Evolutionary conservation across 2,329 filamentous ascomycete species (phyloP).

Genomic region (Anthostomella pinea): DNA sequence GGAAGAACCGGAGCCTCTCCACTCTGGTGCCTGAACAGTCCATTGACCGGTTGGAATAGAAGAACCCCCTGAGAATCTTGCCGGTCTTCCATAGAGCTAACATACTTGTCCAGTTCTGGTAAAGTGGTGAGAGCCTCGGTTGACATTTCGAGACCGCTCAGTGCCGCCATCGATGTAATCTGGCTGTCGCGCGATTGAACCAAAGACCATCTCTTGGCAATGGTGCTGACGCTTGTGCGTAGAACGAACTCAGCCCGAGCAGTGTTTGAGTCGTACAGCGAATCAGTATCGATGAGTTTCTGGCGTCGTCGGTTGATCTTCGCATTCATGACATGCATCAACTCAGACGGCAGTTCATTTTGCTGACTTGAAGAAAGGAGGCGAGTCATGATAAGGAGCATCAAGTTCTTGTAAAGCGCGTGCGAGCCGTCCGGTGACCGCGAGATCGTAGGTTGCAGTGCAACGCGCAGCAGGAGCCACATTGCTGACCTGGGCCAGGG

Average conservation of each 20-base stretch:
- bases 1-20: neutral
- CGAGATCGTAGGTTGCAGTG: conserved; percentile 39
- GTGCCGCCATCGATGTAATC: conserved; percentile 11
- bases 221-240: too few species aligned
- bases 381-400: conserved; percentile 42
- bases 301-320: too few species aligned
- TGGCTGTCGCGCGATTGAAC: too few species aligned
- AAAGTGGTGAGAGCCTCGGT: conserved; percentile 2
- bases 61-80: too few species aligned
- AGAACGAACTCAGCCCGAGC: too few species aligned
- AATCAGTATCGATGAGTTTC: too few species aligned
- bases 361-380: conserved; percentile 36
- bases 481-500: conserved; percentile 39
- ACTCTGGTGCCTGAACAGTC: too few species aligned
- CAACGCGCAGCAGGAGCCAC: conserved; percentile 55
- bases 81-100: conserved; percentile 2
- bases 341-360: conserved; percentile 19
- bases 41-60: too few species aligned
- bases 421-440: neutral
- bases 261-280: too few species aligned
- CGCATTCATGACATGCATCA: conserved; percentile 38
- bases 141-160: conserved; percentile 7
- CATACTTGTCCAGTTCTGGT: conserved; percentile 6
- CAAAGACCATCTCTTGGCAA: too few species aligned
- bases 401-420: conserved; percentile 48